These are phyloP conservation scores for Solanum appendiculatum DNA, from an alignment of 257 asterid species.

Conservation along the genomic window DNA sequence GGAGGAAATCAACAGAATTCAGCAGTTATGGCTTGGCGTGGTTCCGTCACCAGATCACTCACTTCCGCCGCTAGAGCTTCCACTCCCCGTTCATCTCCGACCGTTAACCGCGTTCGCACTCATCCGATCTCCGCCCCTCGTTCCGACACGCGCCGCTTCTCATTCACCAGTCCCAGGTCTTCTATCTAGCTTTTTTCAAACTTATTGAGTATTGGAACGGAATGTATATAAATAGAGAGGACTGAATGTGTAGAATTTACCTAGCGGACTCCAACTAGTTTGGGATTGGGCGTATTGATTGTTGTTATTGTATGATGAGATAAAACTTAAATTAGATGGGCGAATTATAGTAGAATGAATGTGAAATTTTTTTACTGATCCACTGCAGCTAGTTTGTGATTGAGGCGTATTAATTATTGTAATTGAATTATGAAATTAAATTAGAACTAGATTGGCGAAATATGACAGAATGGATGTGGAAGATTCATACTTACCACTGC, in stretches of 20 bases:
- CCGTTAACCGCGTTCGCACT: constrained; percentile 44
- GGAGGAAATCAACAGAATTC: not conserved
- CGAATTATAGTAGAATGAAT: not conserved
- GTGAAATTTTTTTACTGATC: not conserved
- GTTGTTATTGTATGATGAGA: not conserved
- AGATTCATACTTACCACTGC: not conserved
- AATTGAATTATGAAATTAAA: not conserved
- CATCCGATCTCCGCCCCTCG: constrained; percentile 51
- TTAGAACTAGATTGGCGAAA: not conserved
- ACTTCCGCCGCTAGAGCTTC: constrained; percentile 60
- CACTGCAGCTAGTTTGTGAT: not conserved
- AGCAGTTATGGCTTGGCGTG: constrained; percentile 80
- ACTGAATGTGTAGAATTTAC: not conserved
- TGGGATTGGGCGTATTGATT: not conserved
- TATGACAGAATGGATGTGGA: not conserved
- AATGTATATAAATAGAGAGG: not conserved
- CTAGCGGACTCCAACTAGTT: not conserved
- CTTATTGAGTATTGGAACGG: not conserved
- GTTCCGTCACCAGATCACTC: constrained; percentile 68
- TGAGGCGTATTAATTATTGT: not conserved
- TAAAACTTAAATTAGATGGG: not conserved
- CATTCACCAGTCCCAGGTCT: constrained; percentile 74
- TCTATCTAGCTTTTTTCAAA: not conserved
- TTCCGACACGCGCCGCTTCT: constrained; percentile 53
- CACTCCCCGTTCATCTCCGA: constrained; percentile 60